Evolutionary conservation across 176 grass and related monocot genomes (phyloP), one percentile per base, ranked within the genome.

Genomic region (Hyparrhenia diplandra): DNA sequence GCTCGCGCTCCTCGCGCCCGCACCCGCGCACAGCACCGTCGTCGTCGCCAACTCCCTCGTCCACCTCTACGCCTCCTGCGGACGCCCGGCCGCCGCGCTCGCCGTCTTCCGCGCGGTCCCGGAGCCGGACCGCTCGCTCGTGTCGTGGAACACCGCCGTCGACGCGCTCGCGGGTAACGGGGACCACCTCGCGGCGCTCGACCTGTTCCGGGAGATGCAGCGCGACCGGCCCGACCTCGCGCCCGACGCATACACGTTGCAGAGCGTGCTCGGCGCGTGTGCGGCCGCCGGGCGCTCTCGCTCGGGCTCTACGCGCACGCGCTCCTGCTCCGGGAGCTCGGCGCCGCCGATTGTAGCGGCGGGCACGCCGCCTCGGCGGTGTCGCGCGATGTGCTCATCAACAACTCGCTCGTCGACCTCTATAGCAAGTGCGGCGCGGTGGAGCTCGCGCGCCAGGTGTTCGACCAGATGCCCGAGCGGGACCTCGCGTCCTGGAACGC

Each of bases 41-140:
- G 88, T 93, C 67, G 90, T 91, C 75, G 79, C 88, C 82, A 99
- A 99, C 84, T 93, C 88, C 42, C 86, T 98, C 62, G 73, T 95
- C 74, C 92, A 98, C 71, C 86, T 95, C 75, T 98, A 98, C 57
- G 77, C 95, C 71, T 98, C 95, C 71, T 98, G 92, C 78, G 86
- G 86, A 42, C 82, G 61, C 82, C 77, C 89, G 4, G 17, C 0
- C 5, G 78, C 52, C 40, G 40, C 40, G 40, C 40, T 41, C 37
- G 8, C 40, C 40, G 40, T 11, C 10, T 40, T 40, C 8, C 37
- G 37, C 37, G 1, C 8, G 2, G 37, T 40, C 1, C 37, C 8
- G 8, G 37, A 40, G 8, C 0, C 37, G 37, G 37, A 40, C 37
- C 37, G 8, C 8, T 9, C 37, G 1, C 37, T 40, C 37, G 37